Percentiles rank a stretch among this genome's conserved stretches.
phyloP scores from a whole-genome alignment of 257 asterid genomes.

The Capsicum chinense region DNA sequence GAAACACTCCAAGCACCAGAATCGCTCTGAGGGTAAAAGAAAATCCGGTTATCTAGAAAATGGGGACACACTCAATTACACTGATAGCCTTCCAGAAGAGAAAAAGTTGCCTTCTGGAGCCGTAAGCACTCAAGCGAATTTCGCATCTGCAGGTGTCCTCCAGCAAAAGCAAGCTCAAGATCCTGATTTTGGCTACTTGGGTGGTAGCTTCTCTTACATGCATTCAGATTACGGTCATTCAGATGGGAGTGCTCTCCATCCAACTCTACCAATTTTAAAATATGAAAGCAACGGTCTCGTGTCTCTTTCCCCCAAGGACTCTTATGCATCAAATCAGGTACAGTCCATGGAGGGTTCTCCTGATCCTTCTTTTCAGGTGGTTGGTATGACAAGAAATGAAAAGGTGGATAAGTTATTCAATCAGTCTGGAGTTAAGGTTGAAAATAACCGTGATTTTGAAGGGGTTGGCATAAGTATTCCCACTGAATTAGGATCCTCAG shows the following conservation, averaged over 20 bases:
- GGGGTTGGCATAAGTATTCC: constrained; percentile 45
- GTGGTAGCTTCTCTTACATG: constrained; percentile 42
- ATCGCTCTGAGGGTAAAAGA: constrained; percentile 48
- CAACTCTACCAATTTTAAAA: constrained; percentile 50
- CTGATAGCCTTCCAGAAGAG: constrained; percentile 44
- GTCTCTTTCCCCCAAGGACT: constrained; percentile 55
- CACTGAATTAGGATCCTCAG: constrained; percentile 58
- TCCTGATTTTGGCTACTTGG: constrained; percentile 52
- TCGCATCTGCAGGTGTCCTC: constrained; percentile 42
- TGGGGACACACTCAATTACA: constrained; percentile 42
- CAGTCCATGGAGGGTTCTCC: constrained; percentile 43
- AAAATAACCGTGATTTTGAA: constrained; percentile 45
- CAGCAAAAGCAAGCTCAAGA: constrained; percentile 41
- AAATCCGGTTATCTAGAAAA: constrained; percentile 44
- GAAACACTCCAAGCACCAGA: constrained; percentile 53
- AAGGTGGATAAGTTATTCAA: constrained; percentile 43
- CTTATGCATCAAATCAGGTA: constrained; percentile 52
- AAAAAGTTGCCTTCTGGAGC: constrained; percentile 45
- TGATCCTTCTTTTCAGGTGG: constrained; percentile 42
- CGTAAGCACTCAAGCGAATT: constrained; percentile 42
- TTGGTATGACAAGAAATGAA: constrained; percentile 44
- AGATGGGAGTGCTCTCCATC: constrained; percentile 46
- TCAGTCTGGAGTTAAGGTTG: constrained; percentile 42
- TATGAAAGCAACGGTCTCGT: constrained; percentile 51
- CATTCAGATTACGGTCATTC: constrained; percentile 54